Percentiles rank a stretch among this genome's conserved stretches.
These are phyloP conservation scores for Kockovaella imperatae DNA, from an alignment of 768 basidiomycete genomes.

Conservation along the genomic window DNA sequence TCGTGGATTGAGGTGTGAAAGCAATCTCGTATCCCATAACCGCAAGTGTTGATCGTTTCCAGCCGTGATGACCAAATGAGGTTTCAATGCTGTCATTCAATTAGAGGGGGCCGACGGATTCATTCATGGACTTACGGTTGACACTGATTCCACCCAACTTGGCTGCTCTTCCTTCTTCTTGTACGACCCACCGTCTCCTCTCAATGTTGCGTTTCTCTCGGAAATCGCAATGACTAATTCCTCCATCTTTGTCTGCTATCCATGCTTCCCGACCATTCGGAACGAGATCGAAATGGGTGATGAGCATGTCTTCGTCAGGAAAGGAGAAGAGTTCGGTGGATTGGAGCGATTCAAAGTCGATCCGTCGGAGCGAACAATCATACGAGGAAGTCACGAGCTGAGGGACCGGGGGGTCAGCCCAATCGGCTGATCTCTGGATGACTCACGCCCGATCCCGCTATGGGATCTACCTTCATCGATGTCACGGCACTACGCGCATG, in stretches of 20 bases:
- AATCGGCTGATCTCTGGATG: not conserved
- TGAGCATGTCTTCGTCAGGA: slow-evolving; percentile 41
- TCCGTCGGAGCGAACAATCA: slow-evolving; percentile 46
- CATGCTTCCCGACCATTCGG: slow-evolving; percentile 40
- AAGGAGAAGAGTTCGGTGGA: slow-evolving; percentile 45
- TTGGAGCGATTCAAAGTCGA: slow-evolving; percentile 41
- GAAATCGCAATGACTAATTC: slow-evolving; percentile 43
- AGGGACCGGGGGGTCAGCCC: not conserved
- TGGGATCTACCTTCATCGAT: slow-evolving; percentile 45
- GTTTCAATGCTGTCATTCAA: slow-evolving; percentile 26
- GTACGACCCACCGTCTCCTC: slow-evolving; percentile 33
- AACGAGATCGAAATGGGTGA: slow-evolving; percentile 47
- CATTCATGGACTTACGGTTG: slow-evolving; percentile 28
- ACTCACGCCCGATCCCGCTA: slow-evolving; percentile 40
- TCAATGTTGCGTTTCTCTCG: slow-evolving; percentile 21
- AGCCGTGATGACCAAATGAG: slow-evolving; percentile 41
- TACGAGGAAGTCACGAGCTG: slow-evolving; percentile 46
- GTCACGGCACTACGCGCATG: slow-evolving; percentile 41
- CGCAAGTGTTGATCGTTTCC: slow-evolving; percentile 42
- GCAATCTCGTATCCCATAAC: slow-evolving; percentile 43
- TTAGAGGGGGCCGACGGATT: too few species aligned
- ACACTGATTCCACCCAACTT: slow-evolving; percentile 46
- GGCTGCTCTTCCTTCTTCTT: slow-evolving; percentile 30
- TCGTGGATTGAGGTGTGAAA: slow-evolving; percentile 17
- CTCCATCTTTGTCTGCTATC: slow-evolving; percentile 41